Base-by-base conservation (phyloP, 2,329 filamentous ascomycete species). In the Xylariaceae sp. region DNA sequence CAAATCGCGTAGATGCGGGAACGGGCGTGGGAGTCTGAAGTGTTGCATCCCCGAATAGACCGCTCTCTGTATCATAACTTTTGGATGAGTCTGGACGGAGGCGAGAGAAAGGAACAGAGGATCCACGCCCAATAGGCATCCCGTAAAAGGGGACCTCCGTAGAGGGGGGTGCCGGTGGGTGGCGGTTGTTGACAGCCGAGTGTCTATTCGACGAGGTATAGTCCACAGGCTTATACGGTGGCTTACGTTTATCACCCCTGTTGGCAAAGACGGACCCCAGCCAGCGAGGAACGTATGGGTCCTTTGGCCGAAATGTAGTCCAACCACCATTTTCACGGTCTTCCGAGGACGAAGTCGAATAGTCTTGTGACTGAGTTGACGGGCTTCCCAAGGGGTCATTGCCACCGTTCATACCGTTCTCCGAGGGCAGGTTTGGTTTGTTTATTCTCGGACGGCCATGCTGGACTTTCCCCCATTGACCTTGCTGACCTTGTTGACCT, bases 61-160 rank as follows among this genome's bases (percentile, higher is more conserved):
- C 56, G 47, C 69, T 73, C 50, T 78, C 76, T 10, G 70, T 65
- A 10, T 55, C 62, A 59, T 73, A 78, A 54, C 71, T 74, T 29
- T 63, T 68, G 9, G 65, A 62, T 12, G 67, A 59, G 21, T 60
- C 56, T 18, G 69, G 67, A 10, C 63, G 65, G 21, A 32, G 29
- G n/a, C 63, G 58, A 20, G 66, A 61, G 41, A 60, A 48, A 5
- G 65, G 63, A 21, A 54, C 26, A 3, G 50, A 48, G 9, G 63
- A 61, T 44, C 69, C 68, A 40, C 51, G 40, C 18, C 68, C 66
- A 12, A 51, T 52, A 20, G 68, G 60, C 42, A 67, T 54, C 26
- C 65, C 65, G 48, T 67, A 71, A 49, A 70, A 69, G 3, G 65
- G 57, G 23, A 48, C 41, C 16, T 55, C n/a, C 20, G 60, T 60